Percentiles rank a stretch among this genome's conserved stretches.
Evolutionary conservation across 2,329 filamentous ascomycete genomes (phyloP).

Genomic region (Trichoderma asperellum): DNA sequence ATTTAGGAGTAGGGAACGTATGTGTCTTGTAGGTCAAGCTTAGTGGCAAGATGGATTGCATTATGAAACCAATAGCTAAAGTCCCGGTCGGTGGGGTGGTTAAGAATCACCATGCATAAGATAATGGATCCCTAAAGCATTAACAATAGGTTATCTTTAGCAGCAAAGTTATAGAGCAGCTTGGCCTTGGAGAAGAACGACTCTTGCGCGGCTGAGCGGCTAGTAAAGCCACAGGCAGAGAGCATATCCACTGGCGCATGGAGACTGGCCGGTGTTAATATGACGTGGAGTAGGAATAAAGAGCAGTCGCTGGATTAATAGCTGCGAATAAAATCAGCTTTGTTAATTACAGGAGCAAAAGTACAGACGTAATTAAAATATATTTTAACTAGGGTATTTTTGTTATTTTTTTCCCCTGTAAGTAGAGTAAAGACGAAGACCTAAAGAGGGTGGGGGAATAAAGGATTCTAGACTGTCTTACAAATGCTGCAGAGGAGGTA

Average conservation of each 20-base stretch:
- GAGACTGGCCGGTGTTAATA: background rate
- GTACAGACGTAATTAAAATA: background rate
- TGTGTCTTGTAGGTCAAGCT: background rate
- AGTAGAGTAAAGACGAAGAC: background rate
- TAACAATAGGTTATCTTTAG: background rate
- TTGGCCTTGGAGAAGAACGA: background rate
- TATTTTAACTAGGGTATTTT: background rate
- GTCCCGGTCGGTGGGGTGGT: background rate
- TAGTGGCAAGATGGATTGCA: background rate
- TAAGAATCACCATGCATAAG: background rate
- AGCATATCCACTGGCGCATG: background rate
- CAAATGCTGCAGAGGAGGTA: background rate
- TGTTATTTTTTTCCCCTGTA: background rate
- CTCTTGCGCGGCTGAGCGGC: background rate
- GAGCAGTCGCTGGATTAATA: background rate
- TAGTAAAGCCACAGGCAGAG: background rate
- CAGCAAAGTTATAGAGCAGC: background rate
- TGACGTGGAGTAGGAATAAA: background rate
- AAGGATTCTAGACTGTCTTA: background rate
- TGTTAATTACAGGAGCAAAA: background rate
- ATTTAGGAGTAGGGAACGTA: background rate
- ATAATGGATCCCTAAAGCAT: background rate
- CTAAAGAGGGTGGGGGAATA: background rate
- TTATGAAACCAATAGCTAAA: background rate
- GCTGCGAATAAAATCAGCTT: background rate